A percentile compares a stretch with the other conserved stretches of the same genome.
Evolutionary conservation across 768 basidiomycete genomes (phyloP).

Genomic region (Boletus sensibilis): DNA sequence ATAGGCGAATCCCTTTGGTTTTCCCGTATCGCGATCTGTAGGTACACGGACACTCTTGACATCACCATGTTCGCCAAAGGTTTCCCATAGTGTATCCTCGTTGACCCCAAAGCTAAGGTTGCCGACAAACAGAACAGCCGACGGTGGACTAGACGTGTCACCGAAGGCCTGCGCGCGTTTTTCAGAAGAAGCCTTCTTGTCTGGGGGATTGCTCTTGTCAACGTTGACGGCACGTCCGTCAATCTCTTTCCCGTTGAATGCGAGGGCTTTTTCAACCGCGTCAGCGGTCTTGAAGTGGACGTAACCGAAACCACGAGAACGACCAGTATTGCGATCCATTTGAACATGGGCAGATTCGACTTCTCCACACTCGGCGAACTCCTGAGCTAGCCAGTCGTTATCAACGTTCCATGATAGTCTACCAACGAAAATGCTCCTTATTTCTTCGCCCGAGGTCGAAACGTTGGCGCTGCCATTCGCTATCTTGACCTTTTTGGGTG

Average conservation of each 20-base stretch:
- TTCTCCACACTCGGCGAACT: conserved; percentile 88
- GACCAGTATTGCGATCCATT: conserved; percentile 77
- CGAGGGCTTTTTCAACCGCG: conserved; percentile 78
- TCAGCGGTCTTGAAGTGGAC: conserved; percentile 71
- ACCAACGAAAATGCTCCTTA: conserved; percentile 85
- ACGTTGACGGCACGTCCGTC: conserved; percentile 89
- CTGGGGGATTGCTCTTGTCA: conserved; percentile 68
- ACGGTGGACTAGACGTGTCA: conserved; percentile 66
- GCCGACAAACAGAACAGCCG: conserved; percentile 83
- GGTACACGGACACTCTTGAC: conserved; percentile 87
- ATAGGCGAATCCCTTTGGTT: conserved; percentile 94
- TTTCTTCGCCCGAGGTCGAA: conserved; percentile 42
- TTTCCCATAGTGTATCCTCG: conserved; percentile 87
- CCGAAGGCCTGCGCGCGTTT: conserved; percentile 76
- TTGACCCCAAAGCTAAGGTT: conserved; percentile 78
- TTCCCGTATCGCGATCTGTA: conserved; percentile 88
- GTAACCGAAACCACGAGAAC: conserved; percentile 83
- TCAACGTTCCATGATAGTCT: conserved; percentile 95
- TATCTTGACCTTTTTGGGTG: conserved; percentile 82
- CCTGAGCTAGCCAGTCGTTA: conserved; percentile 89
- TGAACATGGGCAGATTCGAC: conserved; percentile 88
- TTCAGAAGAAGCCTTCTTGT: conserved; percentile 56
- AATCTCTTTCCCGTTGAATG: conserved; percentile 82
- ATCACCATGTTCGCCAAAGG: conserved; percentile 83
- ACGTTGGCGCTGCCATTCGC: conserved; percentile 47